A percentile compares a stretch with the other conserved stretches of the same genome.
Evolutionary conservation across 371 early-diverging fungal genomes (phyloP).

Genomic region (Batkoa obscura): DNA sequence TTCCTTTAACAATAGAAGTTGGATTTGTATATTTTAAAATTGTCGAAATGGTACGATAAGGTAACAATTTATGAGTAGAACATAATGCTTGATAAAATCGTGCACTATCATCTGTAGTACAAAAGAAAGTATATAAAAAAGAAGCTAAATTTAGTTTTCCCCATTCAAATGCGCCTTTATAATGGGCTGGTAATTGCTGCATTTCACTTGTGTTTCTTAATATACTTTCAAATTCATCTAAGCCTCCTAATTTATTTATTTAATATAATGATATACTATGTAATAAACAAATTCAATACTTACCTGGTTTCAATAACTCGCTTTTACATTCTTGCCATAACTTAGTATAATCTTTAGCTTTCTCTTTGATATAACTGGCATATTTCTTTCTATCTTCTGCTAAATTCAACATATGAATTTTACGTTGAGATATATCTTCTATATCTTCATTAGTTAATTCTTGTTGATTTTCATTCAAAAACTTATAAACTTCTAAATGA

Average conservation of each 20-base stretch:
- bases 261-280: not conserved
- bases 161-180: constrained; percentile 35
- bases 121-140: constrained; percentile 32
- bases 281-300: constrained; percentile 7
- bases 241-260: constrained; percentile 12
- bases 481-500: constrained; percentile 16
- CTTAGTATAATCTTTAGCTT: constrained; percentile 25
- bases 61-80: constrained; percentile 32
- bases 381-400: constrained; percentile 23
- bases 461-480: constrained; percentile 26
- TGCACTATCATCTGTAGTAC: constrained; percentile 31
- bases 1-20: constrained; percentile 33
- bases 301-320: constrained; percentile 27
- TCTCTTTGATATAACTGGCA: constrained; percentile 23
- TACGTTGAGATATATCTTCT: constrained; percentile 19
- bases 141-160: constrained; percentile 31
- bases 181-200: constrained; percentile 21
- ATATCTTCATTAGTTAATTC: constrained; percentile 17
- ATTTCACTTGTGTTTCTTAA: constrained; percentile 22
- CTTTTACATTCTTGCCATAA: constrained; percentile 26
- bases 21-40: constrained; percentile 39
- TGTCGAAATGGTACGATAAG: constrained; percentile 33
- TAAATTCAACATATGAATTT: constrained; percentile 18
- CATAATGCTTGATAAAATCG: constrained; percentile 30
- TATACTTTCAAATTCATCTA: constrained; percentile 15